Base-by-base conservation (phyloP, 768 basidiomycete species). In the Russula lepida region DNA sequence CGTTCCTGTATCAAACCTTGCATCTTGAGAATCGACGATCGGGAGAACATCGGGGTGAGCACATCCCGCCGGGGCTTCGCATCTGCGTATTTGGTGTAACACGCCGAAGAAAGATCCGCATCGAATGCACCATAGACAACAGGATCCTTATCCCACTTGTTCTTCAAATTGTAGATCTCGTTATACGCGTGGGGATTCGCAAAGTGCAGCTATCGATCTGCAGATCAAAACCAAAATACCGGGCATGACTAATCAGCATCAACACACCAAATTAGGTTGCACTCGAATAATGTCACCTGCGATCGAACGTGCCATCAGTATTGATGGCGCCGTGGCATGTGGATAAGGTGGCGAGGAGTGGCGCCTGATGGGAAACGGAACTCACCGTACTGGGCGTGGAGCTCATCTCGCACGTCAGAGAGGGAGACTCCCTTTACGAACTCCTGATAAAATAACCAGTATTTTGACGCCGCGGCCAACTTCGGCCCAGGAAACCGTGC, bases 1-100 rank as follows among this genome's bases (percentile, higher is more conserved):
- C 74, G 75, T 27, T 68, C 51, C 65, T 74, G 74, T 19, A 78
- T 64, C 11, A 72, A 67, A 19, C 64, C 65, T 63, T 78, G 75
- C 28, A 76, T 71, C 28, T 71, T 68, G 21, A 77, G 68, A 53
- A 77, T 74, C 11, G 75, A 73, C n/a, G 69, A 68, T 50, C 76
- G 71, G 25, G 75, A 76, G 57, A 77, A 78, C 60, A 77, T 72
- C 13, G 75, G 74, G 4, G 73, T 71, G 21, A 78, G 73, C 43
- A 73, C 63, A 46, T 73, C 74, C 46, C 74, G 67, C 48, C 73
- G 64, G 54, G 71, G 70, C 49, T 67, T 73, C 12, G 72, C 75
- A 59, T 75, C 71, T 54, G 72, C 69, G 47, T 70, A 70, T 56
- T 75, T 72, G 33, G 69, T 68, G 67, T 72, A 68, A 6, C 73